Evolutionary conservation across 208 protist genomes (phyloP), one percentile per base, ranked within the genome.

Genomic region (Endotrypanum monterogeii): DNA sequence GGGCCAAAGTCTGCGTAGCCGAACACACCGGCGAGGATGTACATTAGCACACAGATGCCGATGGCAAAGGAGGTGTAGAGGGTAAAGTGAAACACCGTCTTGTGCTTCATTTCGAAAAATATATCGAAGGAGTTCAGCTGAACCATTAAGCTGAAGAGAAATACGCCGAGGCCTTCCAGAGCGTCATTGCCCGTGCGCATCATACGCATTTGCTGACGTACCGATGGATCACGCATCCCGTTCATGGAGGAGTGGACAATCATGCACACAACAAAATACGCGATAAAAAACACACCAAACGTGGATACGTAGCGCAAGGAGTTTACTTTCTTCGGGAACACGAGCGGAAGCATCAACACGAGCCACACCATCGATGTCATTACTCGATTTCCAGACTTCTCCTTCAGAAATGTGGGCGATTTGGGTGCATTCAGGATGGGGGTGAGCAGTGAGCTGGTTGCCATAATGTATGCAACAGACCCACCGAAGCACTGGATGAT

Each of bases 251-350:
- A 79, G 78, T 96, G 89, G 48, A 78, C 71, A 0, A 94, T 66
- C 23, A 92, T 75, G 69, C 79, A 82, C 20, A 88, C 58, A 20
- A 86, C 84, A 73, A 96, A 93, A 77, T 82, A 92, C 2, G 92
- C 44, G 8, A 94, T 82, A 60, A 93, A 88, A 25, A 67, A 8
- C 2, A 94, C 74, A 35, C 80, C 89, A n/a, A 89, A 37, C 2
- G 74, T 61, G 5, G 88, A 94, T 39, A 91, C 73, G 72, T 93
- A 94, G 37, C 92, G 88, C 41, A 96, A 77, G 3, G 84, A 80
- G 63, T 93, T 91, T 30, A 94, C 76, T 18, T 83, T 46, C 78
- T 92, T 93, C 16, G 86, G 86, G 28, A 94, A 68, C 6, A 84
- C 73, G 20, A 94, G 74, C 0, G 92, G 92, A 35, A 94, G 67